Evolutionary conservation across 805 yeast species (phyloP).

Genomic region (Saccharomycopsis fermentans): DNA sequence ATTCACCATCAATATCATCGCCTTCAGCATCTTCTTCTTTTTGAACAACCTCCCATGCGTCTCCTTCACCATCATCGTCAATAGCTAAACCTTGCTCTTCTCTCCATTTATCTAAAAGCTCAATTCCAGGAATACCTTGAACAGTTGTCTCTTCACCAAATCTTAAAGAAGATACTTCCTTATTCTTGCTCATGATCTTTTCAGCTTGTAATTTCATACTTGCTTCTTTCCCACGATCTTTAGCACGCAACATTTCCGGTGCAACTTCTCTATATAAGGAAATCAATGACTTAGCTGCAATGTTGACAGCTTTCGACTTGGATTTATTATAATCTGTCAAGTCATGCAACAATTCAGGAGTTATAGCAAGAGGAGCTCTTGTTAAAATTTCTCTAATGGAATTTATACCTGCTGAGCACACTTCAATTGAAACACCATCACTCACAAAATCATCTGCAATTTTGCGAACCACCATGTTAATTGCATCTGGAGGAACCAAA

Average conservation of each 20-base stretch:
- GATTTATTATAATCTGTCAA: constrained; percentile 85
- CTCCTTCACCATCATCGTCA: constrained; percentile 44
- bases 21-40: constrained; percentile 40
- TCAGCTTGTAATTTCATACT: constrained; percentile 61
- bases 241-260: constrained; percentile 84
- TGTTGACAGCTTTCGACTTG: constrained; percentile 85
- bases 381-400: constrained; percentile 88
- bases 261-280: constrained; percentile 87
- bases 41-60: constrained; percentile 45
- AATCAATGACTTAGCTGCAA: constrained; percentile 86
- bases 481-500: constrained; percentile 90
- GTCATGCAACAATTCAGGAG: constrained; percentile 78
- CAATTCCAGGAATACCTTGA: constrained; percentile 84
- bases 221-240: constrained; percentile 91
- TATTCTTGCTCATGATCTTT: constrained; percentile 28
- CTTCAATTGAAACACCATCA: constrained; percentile 97
- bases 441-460: constrained; percentile 96
- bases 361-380: constrained; percentile 93
- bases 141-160: constrained; percentile 66
- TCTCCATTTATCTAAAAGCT: constrained; percentile 82
- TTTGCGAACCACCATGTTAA: constrained; percentile 72
- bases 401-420: constrained; percentile 95
- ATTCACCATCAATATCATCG: constrained; percentile 72
- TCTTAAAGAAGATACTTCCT: constrained; percentile 31
- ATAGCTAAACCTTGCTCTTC: constrained; percentile 44